A percentile compares a stretch with the other conserved stretches of the same genome.
These are phyloP conservation scores for Mycena rebaudengoi DNA, from an alignment of 768 basidiomycete genomes.

Conservation along the genomic window DNA sequence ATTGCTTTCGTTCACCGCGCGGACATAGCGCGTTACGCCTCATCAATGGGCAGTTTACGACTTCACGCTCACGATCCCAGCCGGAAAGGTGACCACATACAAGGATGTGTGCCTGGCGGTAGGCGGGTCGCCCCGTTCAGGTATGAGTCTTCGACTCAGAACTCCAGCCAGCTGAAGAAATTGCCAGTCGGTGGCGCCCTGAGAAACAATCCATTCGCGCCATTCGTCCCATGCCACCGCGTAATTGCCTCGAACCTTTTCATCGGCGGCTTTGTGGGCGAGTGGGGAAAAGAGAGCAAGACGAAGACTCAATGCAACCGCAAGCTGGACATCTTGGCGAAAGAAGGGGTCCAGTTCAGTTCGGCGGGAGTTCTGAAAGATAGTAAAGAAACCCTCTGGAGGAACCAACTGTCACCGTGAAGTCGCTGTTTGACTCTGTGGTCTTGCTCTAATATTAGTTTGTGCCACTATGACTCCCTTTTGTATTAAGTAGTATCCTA, in stretches of 20 bases:
- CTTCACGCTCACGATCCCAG: conserved; percentile 55
- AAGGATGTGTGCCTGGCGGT: conserved; percentile 59
- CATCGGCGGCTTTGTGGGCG: conserved; percentile 71
- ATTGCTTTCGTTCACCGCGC: neutral
- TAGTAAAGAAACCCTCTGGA: conserved; percentile 14
- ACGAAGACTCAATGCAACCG: conserved; percentile 51
- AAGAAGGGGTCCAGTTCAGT: conserved; percentile 63
- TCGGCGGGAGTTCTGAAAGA: conserved; percentile 50
- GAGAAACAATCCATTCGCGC: conserved; percentile 71
- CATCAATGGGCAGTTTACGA: conserved; percentile 74
- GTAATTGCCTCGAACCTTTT: conserved; percentile 68
- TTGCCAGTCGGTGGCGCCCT: conserved; percentile 67
- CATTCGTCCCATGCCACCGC: conserved; percentile 75
- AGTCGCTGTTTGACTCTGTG: too few species aligned
- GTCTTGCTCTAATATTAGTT: too few species aligned
- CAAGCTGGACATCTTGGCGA: conserved; percentile 58
- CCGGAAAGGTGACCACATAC: conserved; percentile 64
- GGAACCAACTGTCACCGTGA: too few species aligned
- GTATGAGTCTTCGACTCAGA: conserved; percentile 43
- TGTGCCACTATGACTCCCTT: too few species aligned
- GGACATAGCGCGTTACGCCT: conserved; percentile 53
- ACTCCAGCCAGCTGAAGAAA: neutral
- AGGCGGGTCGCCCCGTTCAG: conserved; percentile 71
- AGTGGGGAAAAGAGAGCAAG: conserved; percentile 60
- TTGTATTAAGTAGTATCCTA: too few species aligned